Base-by-base conservation (phyloP, 2,329 filamentous ascomycete species). In the Aspergillus japonicus region DNA sequence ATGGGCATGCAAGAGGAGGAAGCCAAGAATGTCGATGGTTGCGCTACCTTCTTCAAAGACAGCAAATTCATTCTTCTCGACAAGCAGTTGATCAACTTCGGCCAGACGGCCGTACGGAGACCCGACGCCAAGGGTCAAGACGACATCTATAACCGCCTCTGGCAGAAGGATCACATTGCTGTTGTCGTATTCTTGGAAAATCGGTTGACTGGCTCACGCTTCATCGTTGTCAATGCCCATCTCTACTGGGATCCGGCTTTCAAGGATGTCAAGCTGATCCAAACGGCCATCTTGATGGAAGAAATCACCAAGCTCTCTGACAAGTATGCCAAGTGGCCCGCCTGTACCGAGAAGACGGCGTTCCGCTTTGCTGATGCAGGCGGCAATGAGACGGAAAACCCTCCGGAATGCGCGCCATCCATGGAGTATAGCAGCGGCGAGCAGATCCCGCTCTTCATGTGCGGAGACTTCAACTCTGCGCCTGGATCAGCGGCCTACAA, bases 101-200 rank as follows among this genome's bases (percentile, higher is more conserved):
- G 90, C 42, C 89, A 91, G 60, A 91, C 92, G 58, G 94, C 94
- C 65, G 96, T 99, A 77, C 95, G 96, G 73, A 85, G 95, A 65
- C 91, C 93, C 2, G 95, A 98, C 73, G 96, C 97, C 87, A 98
- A 98, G 79, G 91, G 93, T 58, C 92, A 96, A 70, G 91, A 96
- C 72, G 95, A 99, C 70, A 94, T 98, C 59, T 98, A 96, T 83
- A 99, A 99, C 75, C 90, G 95, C 29, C 90, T 99, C 62, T 98
- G 97, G 95, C 93, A 94, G 62, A 92, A 95, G 78, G 95, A 99
- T 81, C 94, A 98, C 73, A 96, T 99, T 75, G 95, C 90, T 16
- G 89, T 96, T 51, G 86, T 96, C 51, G 87, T 90, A 58, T 96
- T 98, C 80, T 86, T 99, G 63, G 95, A 99, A 77, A 97, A 96